phyloP scores from a whole-genome alignment of 139 green algal genomes.

The Raphidocelis subcapitata region DNA sequence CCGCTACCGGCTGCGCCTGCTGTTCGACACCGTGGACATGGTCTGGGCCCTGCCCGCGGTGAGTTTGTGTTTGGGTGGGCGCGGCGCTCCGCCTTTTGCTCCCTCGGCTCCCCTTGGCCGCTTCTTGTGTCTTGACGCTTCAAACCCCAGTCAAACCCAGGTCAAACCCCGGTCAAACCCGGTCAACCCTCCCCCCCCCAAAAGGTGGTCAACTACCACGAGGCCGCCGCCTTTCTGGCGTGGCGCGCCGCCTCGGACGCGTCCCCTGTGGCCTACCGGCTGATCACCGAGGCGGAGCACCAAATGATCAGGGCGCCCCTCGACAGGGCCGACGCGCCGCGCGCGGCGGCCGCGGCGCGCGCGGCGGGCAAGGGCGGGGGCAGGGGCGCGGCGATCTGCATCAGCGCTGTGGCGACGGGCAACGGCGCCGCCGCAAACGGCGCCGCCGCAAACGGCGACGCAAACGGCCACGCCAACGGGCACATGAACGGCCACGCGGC shows the following conservation, averaged over 20 bases:
- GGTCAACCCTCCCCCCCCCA: no score
- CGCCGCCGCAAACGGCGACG: neutral
- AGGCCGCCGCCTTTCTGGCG: constrained; percentile 49
- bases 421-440: neutral
- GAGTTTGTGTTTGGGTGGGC: no score
- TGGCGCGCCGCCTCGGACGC: constrained; percentile 62
- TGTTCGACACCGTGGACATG: constrained; percentile 71
- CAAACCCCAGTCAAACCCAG: no score
- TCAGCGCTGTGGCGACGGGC: neutral
- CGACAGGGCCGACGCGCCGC: constrained; percentile 34
- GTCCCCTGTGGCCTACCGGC: constrained; percentile 47
- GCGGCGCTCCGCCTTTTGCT: no score
- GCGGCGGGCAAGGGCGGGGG: neutral
- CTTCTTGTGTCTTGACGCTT: no score
- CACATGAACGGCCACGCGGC: neutral
- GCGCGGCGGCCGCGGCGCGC: no score
- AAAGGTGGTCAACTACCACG: no score
- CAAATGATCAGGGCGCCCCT: constrained; percentile 41
- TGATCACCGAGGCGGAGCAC: constrained; percentile 74
- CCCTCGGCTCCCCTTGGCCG: no score
- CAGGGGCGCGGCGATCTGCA: neutral
- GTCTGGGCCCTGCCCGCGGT: constrained; percentile 62
- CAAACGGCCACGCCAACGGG: neutral
- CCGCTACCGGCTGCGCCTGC: constrained; percentile 68
- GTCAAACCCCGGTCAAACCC: no score